These are phyloP conservation scores for Harringtonia aguacate DNA, from an alignment of 2,329 filamentous ascomycete genomes.

Conservation along the genomic window DNA sequence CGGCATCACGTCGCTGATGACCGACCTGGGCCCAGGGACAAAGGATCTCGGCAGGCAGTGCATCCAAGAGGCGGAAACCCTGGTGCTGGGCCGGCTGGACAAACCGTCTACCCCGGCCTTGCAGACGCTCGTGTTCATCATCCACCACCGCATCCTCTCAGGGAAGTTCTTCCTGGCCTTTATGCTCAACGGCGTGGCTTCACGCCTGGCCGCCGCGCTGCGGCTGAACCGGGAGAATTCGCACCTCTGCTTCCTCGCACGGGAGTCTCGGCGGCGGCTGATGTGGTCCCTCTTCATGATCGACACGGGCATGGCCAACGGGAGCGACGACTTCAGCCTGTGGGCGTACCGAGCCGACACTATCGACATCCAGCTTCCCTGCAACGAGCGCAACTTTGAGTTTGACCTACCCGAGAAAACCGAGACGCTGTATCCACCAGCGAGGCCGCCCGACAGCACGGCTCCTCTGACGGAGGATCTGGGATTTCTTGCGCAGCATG, in stretches of 20 bases:
- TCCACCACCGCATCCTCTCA: conserved; percentile 35
- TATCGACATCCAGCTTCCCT: conserved; percentile 35
- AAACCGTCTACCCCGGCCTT: conserved; percentile 46
- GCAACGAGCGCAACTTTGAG: conserved; percentile 41
- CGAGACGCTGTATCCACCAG: conserved; percentile 34
- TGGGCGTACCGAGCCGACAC: conserved; percentile 27
- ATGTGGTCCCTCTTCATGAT: conserved; percentile 41
- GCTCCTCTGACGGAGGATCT: conserved; percentile 40
- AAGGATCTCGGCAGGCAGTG: conserved; percentile 42
- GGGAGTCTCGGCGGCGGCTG: conserved; percentile 31
- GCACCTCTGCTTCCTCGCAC: conserved; percentile 30
- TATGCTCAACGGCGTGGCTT: conserved; percentile 33
- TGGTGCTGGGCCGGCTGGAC: conserved; percentile 42
- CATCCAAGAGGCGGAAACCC: conserved; percentile 41
- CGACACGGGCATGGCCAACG: conserved; percentile 34
- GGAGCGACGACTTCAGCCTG: conserved; percentile 33
- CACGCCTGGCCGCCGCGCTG: conserved; percentile 36
- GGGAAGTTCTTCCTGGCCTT: conserved; percentile 34
- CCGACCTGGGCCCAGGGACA: conserved; percentile 40
- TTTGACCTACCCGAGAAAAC: conserved; percentile 46
- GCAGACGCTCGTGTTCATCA: conserved; percentile 32
- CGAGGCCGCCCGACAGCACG: conserved; percentile 25
- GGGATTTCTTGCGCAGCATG: conserved; percentile 44
- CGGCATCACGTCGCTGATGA: conserved; percentile 45
- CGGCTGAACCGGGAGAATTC: conserved; percentile 37